Evolutionary conservation across 306 rosid genomes (phyloP).

Genomic region (Malus sieversii): DNA sequence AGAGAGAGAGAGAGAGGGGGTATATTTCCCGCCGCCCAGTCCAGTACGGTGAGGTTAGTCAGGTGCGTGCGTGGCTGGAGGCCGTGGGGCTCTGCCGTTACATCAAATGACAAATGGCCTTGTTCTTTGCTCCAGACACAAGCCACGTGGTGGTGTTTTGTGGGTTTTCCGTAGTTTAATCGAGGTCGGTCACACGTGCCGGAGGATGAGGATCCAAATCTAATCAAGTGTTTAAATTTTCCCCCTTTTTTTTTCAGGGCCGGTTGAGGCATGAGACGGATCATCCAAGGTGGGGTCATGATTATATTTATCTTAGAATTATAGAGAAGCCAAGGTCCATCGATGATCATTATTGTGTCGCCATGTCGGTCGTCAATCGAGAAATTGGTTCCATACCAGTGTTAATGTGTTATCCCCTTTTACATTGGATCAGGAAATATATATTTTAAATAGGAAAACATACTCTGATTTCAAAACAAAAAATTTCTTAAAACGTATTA

Average conservation of each 20-base stretch:
- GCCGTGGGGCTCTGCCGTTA: background rate
- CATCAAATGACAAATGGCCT: background rate
- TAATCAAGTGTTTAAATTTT: background rate
- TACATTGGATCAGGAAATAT: too few relatives aligned
- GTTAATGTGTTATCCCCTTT: too few relatives aligned
- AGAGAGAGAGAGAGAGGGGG: too few relatives aligned
- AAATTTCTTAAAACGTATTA: too few relatives aligned
- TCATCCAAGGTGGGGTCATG: background rate
- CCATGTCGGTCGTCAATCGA: background rate
- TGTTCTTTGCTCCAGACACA: slow-evolving; percentile 31
- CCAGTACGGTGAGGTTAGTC: background rate
- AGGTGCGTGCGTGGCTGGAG: background rate
- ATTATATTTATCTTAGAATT: background rate
- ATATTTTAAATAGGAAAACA: too few relatives aligned
- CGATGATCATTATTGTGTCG: background rate
- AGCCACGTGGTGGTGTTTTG: slow-evolving; percentile 33
- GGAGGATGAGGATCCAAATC: background rate
- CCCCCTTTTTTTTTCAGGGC: background rate
- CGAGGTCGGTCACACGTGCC: slow-evolving; percentile 42
- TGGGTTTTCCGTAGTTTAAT: background rate
- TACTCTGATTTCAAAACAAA: too few relatives aligned
- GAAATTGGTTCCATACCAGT: too few relatives aligned
- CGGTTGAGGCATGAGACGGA: background rate
- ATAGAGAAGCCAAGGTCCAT: background rate
- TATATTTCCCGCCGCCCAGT: slow-evolving; percentile 9